Base-by-base conservation (phyloP, 176 grass and related monocot species). In the Elymus sibiricus region DNA sequence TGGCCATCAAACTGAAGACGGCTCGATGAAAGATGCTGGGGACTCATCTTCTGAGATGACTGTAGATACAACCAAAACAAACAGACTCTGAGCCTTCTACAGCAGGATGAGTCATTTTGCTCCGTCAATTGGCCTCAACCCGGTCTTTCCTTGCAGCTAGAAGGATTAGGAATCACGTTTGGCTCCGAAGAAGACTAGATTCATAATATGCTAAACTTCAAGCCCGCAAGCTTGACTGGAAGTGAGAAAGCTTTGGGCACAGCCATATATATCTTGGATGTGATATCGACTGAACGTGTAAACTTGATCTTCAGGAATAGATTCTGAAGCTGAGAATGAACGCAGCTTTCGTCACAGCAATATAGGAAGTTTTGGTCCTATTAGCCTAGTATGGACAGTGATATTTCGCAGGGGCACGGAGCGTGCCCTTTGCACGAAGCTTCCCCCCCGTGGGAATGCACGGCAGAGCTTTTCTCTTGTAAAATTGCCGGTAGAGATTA, bases 41-140 rank as follows among this genome's bases (percentile, higher is more conserved):
- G 81, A 79, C 76, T 83, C 42, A 21, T 84, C 81, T 27, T 61
- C 81, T 9, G 82, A 87, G 64, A 80, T 79, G 47, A 64, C 68
- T 63, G 58, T 74, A 86, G 59, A 82, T 82, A 64, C 80, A 43
- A 51, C 70, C 73, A 77, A 78, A 46, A 53, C 70, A 67, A 67
- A 53, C 82, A 61, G 80, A 86, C 64, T 84, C 87, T 56, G 83
- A 87, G 72, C 79, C 84, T 56, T 86, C 87, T 80, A 76, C 83
- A 77, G 87, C 88, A 77, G 82, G 89, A 89, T 89, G 87, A 44
- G 68, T 74, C 6, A 16, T 53, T 84, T 80, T 40, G 62, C 77
- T 15, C 58, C 56, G 5, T 75, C 11, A 64, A 25, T 66, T 85
- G 74, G 74, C 69, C 74, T 85, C 73, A 43, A 43, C 55, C 35